Evolutionary conservation across 176 grass and related monocot genomes (phyloP).

Genomic region (Zoysia pacifica): DNA sequence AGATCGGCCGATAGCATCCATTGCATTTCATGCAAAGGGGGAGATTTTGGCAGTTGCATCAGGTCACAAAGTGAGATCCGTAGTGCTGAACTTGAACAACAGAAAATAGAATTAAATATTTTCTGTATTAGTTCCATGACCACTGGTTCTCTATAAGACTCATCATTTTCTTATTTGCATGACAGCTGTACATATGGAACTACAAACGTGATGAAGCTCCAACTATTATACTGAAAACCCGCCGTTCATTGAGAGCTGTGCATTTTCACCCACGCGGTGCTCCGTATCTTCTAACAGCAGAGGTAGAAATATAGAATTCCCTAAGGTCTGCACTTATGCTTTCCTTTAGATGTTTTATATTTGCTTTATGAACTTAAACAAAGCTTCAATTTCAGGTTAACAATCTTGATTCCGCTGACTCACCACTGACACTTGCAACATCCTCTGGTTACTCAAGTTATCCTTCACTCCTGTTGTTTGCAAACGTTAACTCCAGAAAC

Average conservation of each 20-base stretch:
- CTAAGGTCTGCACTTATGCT: conserved; percentile 24
- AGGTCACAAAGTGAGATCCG: conserved; percentile 86
- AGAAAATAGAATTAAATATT: conserved; percentile 23
- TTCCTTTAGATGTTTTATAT: conserved; percentile 30
- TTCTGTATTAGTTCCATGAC: conserved; percentile 20
- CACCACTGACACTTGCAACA: conserved; percentile 76
- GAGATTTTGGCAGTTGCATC: conserved; percentile 96
- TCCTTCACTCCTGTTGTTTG: conserved; percentile 71
- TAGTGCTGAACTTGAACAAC: conserved; percentile 19
- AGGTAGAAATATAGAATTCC: conserved; percentile 65
- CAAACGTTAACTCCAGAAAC: conserved; percentile 61
- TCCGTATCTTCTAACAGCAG: conserved; percentile 93
- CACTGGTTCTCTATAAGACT: conserved; percentile 26
- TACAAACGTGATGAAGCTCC: conserved; percentile 79
- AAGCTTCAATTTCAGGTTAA: conserved; percentile 77
- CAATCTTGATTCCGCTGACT: conserved; percentile 86
- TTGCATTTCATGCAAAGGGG: conserved; percentile 97
- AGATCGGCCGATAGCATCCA: conserved; percentile 97
- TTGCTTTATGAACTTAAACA: conserved; percentile 30
- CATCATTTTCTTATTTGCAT: conserved; percentile 28
- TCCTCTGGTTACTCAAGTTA: conserved; percentile 94
- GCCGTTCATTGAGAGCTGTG: conserved; percentile 94
- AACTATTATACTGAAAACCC: conserved; percentile 77
- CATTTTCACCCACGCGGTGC: conserved; percentile 98
- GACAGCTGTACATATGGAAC: conserved; percentile 95